Conservation (phyloP, 148 eudicot genomes). For the Spergularia bocconei region DNA sequence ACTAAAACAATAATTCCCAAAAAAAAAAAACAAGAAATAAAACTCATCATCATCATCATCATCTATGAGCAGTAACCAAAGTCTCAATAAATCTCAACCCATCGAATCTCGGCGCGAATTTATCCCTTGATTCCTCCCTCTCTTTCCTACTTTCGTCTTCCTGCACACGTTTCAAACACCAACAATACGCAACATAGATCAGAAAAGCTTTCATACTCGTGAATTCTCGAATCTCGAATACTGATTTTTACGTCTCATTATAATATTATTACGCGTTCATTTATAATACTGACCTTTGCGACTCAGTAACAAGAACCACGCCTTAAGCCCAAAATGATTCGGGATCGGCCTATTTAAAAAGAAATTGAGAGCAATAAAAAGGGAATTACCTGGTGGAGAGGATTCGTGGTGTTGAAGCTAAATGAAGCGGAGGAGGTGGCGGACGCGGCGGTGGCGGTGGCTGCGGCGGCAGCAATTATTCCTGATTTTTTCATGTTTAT, state of each 20-base stretch:
- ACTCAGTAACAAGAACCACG: too few species aligned
- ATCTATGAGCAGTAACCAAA: conserved; percentile 61
- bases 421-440: conserved; percentile 1
- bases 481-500: conserved; percentile 16
- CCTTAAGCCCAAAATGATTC: too few species aligned
- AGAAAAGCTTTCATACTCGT: too few species aligned
- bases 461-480: neutral
- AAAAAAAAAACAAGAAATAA: neutral
- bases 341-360: too few species aligned
- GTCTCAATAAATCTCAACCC: conserved; percentile 68
- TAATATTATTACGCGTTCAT: too few species aligned
- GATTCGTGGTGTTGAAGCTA: neutral
- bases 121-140: conserved; percentile 14
- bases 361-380: neutral
- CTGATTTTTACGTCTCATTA: too few species aligned
- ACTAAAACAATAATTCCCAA: neutral
- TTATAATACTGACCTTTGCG: too few species aligned
- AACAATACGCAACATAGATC: too few species aligned
- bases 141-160: neutral
- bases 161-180: neutral
- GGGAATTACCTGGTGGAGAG: neutral
- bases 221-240: too few species aligned
- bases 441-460: neutral
- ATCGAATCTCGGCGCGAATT: conserved; percentile 51
- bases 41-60: conserved; percentile 8